Conservation (phyloP, 352 stramenopile genomes). For the Phytopythium chamaehyphon region DNA sequence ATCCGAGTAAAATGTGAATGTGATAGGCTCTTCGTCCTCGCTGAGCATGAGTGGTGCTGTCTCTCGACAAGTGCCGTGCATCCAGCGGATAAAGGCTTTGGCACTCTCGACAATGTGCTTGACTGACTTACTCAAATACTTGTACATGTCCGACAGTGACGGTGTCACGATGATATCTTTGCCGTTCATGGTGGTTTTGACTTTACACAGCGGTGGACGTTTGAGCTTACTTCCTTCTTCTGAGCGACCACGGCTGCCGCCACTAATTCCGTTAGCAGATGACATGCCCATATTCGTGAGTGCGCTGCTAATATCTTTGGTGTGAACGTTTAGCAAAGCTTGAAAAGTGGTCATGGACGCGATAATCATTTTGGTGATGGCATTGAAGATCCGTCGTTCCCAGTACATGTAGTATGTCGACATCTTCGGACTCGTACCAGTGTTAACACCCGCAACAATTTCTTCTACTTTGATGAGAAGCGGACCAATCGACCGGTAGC, state of each 20-base stretch:
- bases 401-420: constrained; percentile 97
- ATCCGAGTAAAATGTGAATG: constrained; percentile 94
- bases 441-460: constrained; percentile 92
- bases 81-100: constrained; percentile 94
- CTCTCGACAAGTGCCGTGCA: constrained; percentile 93
- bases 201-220: constrained; percentile 88
- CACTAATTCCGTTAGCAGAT: constrained; percentile 8
- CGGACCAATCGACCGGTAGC: constrained; percentile 91
- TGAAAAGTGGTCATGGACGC: constrained; percentile 94
- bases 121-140: constrained; percentile 93
- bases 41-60: constrained; percentile 83
- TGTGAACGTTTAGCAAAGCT: constrained; percentile 87
- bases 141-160: constrained; percentile 94
- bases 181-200: constrained; percentile 93
- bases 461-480: constrained; percentile 96
- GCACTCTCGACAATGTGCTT: constrained; percentile 94
- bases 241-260: constrained; percentile 17
- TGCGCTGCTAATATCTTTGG: constrained; percentile 72
- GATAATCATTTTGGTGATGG: constrained; percentile 96
- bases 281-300: constrained; percentile 38
- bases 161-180: constrained; percentile 94
- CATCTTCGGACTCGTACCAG: constrained; percentile 86
- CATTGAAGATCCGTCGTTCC: constrained; percentile 96
- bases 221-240: constrained; percentile 73
- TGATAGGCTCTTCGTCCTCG: constrained; percentile 93